A percentile compares a stretch with the other conserved stretches of the same genome.
phyloP scores from a whole-genome alignment of 2,329 filamentous ascomycete species.

The Sporothrix schenckii region DNA sequence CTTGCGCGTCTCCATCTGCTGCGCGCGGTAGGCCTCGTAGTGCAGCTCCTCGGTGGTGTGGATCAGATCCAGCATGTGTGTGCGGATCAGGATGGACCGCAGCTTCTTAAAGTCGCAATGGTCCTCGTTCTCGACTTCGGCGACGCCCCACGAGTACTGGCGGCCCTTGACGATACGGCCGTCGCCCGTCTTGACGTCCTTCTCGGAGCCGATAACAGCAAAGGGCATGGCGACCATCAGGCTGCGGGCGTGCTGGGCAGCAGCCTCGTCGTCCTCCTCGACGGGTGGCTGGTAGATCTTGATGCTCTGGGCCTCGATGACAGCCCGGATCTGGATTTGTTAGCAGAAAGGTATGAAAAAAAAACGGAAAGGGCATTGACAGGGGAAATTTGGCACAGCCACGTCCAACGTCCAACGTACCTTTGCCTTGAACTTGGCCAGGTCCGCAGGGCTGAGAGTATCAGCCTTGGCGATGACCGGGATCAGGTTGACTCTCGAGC shows the following conservation, averaged over 20 bases:
- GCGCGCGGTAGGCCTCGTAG: conserved; percentile 98
- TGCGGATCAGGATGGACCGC: conserved; percentile 96
- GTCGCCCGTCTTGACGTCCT: conserved; percentile 95
- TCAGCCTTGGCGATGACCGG: conserved; percentile 98
- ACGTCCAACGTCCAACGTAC: conserved; percentile 49
- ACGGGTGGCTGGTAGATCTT: conserved; percentile 98
- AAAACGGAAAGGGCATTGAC: too few relatives aligned
- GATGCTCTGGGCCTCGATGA: conserved; percentile 98
- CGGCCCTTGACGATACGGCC: conserved; percentile 97
- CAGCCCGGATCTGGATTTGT: conserved; percentile 74
- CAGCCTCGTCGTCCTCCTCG: conserved; percentile 97
- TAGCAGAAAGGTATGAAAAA: neutral
- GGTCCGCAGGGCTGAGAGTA: conserved; percentile 88
- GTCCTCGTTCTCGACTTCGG: conserved; percentile 99
- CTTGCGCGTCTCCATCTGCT: conserved; percentile 99
- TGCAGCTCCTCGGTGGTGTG: conserved; percentile 99
- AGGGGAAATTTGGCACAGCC: too few relatives aligned
- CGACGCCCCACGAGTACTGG: conserved; percentile 99
- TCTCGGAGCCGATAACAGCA: conserved; percentile 97
- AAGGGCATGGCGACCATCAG: conserved; percentile 98
- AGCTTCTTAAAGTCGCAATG: conserved; percentile 99
- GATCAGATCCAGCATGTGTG: conserved; percentile 99
- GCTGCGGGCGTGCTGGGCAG: conserved; percentile 89
- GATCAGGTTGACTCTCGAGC: conserved; percentile 96
- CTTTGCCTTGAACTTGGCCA: conserved; percentile 92